Base-by-base conservation (phyloP, 257 asterid species). In the Catharanthus roseus region DNA sequence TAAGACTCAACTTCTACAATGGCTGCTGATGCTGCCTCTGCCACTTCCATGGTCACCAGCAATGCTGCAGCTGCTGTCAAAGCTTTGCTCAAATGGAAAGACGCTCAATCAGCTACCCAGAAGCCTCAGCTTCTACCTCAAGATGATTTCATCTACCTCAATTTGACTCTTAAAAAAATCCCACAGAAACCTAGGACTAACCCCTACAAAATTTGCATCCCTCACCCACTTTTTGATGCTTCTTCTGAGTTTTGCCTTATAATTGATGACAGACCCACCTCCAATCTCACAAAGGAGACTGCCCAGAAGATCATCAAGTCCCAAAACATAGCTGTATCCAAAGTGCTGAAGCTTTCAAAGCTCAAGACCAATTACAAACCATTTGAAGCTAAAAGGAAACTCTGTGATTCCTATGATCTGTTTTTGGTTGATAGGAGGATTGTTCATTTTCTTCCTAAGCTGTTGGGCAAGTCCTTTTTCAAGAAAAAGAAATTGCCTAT, bases 401-500 rank as follows among this genome's bases (percentile, higher is more conserved):
- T 93, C 19, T 91, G 92, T 69, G 88, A 86, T 47, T 89, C 96
- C 9, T 91, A 83, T 72, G 92, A 86, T 73, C 16, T 86, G 73
- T 93, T 93, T 45, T 66, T 93, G 73, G 97, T 83, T 31, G 97
- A 91, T 49, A 93, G 86, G 31, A 81, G 96, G 90, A 74, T 89
- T 44, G 92, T 89, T 33, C 97, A 85, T 72, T 76, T 93, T 85
- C 78, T 91, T 78, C 99, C 97, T 12, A 93, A 84, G 89, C 79
- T 93, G 76, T 18, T 91, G 29, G 99, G 96, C 1, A 90, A 87
- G 80, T 77, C 77, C 69, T 89, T 93, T 67, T 93, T 89, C 78
- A 81, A 80, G 89, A 91, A 89, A 45, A 93, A 86, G 91, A 93
- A 93, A 82, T 65, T 93, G 71, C 97, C 99, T n/a, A 62, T 91